phyloP scores from a whole-genome alignment of 2,329 filamentous ascomycete genomes.

The Diaporthe sp. region DNA sequence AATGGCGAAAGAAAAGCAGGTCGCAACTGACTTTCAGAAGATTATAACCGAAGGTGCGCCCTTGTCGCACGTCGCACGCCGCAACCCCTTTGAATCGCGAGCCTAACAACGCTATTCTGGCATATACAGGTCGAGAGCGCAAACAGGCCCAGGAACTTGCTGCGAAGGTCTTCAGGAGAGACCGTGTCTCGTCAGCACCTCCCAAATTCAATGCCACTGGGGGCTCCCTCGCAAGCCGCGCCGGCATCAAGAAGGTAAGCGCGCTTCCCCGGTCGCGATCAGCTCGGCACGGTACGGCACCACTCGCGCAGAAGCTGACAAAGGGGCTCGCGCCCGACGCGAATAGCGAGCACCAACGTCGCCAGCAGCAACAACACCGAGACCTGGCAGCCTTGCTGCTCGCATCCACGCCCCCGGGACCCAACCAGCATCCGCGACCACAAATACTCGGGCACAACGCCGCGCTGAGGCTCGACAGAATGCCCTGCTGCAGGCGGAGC shows the following conservation, averaged over 20 bases:
- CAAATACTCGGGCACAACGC: constrained; percentile 53
- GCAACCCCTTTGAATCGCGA: constrained; percentile 28
- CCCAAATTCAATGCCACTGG: constrained; percentile 61
- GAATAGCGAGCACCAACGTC: constrained; percentile 47
- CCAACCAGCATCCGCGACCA: constrained; percentile 47
- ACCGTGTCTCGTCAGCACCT: constrained; percentile 70
- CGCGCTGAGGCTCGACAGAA: constrained; percentile 29
- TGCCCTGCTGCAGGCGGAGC: constrained; percentile 59
- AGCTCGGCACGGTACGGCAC: constrained; percentile 52
- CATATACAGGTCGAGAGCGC: constrained; percentile 70
- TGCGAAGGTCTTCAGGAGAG: constrained; percentile 76
- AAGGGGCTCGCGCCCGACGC: not conserved
- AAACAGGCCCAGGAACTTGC: constrained; percentile 81
- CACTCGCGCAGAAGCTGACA: constrained; percentile 27
- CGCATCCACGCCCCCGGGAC: constrained; percentile 60
- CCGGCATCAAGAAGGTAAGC: constrained; percentile 79
- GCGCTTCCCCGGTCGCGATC: constrained; percentile 22
- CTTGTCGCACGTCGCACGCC: constrained; percentile 11
- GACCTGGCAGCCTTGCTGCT: constrained; percentile 59
- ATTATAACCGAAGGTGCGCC: constrained; percentile 66
- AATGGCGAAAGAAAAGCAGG: constrained; percentile 50
- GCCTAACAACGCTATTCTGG: constrained; percentile 12
- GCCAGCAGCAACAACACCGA: constrained; percentile 47
- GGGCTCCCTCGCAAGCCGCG: constrained; percentile 77
- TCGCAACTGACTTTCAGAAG: constrained; percentile 66